These are phyloP conservation scores for Pestalotiopsis sp. DNA, from an alignment of 2,329 filamentous ascomycete species.

Conservation along the genomic window DNA sequence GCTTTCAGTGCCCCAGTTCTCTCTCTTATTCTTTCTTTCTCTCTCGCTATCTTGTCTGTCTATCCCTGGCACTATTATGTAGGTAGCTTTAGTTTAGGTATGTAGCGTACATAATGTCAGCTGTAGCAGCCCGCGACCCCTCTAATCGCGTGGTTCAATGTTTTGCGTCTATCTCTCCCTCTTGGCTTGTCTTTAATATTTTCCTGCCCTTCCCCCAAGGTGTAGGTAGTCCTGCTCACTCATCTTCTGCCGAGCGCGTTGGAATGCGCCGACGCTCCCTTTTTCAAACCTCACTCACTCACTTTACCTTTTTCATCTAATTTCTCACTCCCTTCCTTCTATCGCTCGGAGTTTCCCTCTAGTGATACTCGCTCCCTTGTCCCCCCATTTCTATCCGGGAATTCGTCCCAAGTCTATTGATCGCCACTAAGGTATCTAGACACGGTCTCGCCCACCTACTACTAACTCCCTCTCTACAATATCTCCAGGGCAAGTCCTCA, in stretches of 20 bases:
- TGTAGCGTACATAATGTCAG: neutral
- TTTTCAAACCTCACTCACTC: neutral
- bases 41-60: neutral
- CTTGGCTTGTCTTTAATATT: neutral
- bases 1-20: neutral
- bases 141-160: neutral
- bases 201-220: neutral
- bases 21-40: neutral
- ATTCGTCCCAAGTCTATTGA: neutral
- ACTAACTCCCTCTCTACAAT: neutral
- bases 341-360: neutral
- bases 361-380: no score
- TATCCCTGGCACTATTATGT: neutral
- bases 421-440: neutral
- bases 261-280: neutral
- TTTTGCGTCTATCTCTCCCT: neutral
- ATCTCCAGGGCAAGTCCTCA: neutral
- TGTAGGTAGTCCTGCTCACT: neutral
- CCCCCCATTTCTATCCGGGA: no score
- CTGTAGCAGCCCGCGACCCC: neutral
- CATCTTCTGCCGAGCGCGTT: neutral
- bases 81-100: neutral
- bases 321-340: neutral
- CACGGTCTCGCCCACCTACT: neutral
- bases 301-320: neutral